Evolutionary conservation across 345 rosid genomes (phyloP).

Genomic region (Hirschfeldia incana): DNA sequence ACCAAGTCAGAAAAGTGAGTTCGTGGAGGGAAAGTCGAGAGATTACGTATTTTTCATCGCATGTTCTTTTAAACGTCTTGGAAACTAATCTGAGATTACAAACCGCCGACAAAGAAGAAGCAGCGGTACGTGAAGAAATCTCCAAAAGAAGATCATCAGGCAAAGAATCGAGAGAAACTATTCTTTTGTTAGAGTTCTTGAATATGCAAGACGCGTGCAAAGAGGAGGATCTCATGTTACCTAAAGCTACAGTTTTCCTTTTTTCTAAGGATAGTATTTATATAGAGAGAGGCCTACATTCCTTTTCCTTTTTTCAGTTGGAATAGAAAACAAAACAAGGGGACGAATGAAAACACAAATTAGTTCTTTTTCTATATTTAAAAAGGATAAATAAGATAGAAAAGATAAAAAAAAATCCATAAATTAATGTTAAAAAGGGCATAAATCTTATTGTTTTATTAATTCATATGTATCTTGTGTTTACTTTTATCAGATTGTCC

Average conservation of each 20-base stretch:
- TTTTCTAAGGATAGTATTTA: neutral
- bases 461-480: neutral
- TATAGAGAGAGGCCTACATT: neutral
- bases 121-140: neutral
- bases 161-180: neutral
- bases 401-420: neutral
- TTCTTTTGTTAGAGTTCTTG: neutral
- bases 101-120: slow-evolving; percentile 10
- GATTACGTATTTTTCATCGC: slow-evolving; percentile 16
- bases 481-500: neutral
- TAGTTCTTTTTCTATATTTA: neutral
- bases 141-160: slow-evolving; percentile 22
- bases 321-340: neutral
- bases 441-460: neutral
- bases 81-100: slow-evolving; percentile 15
- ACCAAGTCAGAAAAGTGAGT: neutral
- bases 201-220: neutral
- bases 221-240: slow-evolving; percentile 1
- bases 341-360: neutral
- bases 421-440: neutral
- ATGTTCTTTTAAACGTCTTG: neutral
- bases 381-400: neutral
- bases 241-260: neutral
- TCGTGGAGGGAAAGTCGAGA: slow-evolving; percentile 1
- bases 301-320: neutral